phyloP scores from a whole-genome alignment of 2,329 filamentous ascomycete genomes.

The Aspergillus ibericus region DNA sequence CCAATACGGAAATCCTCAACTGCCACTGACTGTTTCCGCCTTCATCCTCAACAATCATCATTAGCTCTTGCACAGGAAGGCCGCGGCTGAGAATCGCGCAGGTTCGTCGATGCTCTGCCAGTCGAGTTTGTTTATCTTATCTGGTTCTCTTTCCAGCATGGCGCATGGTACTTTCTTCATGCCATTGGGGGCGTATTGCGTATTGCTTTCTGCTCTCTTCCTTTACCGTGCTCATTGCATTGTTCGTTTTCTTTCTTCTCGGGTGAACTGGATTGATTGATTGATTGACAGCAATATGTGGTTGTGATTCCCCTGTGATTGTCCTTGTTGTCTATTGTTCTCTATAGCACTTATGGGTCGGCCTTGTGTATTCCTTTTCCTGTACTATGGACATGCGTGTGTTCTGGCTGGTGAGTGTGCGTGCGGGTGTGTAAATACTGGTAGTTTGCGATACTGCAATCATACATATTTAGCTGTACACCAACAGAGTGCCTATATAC shows the following conservation, averaged over 20 bases:
- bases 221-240: neutral
- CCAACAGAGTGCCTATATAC: neutral
- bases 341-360: slow-evolving; percentile 11
- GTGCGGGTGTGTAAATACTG: slow-evolving; percentile 3
- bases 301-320: slow-evolving; percentile 22
- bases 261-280: slow-evolving; percentile 1
- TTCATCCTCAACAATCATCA: neutral
- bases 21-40: neutral
- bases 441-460: slow-evolving; percentile 6
- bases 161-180: slow-evolving; percentile 3
- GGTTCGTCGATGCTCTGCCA: slow-evolving; percentile 18
- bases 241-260: neutral
- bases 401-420: neutral
- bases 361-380: neutral
- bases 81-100: slow-evolving; percentile 13
- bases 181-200: neutral
- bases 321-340: neutral
- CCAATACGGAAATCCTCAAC: neutral
- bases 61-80: neutral
- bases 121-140: slow-evolving; percentile 1
- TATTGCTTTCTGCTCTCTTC: slow-evolving; percentile 3
- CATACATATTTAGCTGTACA: slow-evolving; percentile 1
- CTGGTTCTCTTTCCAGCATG: neutral
- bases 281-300: slow-evolving; percentile 9
- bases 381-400: slow-evolving; percentile 5